These are phyloP conservation scores for Exobasidium cylindrosporum DNA, from an alignment of 1,284 basidiomycete genomes.

Conservation along the genomic window DNA sequence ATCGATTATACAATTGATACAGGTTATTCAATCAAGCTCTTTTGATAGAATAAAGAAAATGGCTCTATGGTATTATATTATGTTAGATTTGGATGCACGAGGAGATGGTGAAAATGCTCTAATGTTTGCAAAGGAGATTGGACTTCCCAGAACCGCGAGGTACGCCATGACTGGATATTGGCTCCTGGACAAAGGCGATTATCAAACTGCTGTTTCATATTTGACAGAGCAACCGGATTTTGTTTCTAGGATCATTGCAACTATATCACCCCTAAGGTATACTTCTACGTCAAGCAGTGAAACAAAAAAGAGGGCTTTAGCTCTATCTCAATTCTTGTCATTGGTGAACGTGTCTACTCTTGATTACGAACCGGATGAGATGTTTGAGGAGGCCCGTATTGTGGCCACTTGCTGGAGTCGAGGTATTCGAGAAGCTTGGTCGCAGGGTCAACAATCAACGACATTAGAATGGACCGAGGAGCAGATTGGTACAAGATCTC, in stretches of 20 bases:
- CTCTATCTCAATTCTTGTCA: background rate
- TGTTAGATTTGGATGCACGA: background rate
- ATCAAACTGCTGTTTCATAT: conserved; percentile 15
- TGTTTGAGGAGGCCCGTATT: background rate
- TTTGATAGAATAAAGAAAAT: conserved; percentile 8
- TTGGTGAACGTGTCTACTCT: background rate
- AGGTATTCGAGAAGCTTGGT: background rate
- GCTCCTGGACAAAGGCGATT: conserved; percentile 33
- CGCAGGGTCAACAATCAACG: background rate
- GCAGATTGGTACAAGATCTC: background rate
- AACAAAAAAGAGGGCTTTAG: background rate
- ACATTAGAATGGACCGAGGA: background rate
- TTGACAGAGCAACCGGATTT: conserved; percentile 3
- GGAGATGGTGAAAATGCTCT: conserved; percentile 15
- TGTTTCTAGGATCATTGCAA: background rate
- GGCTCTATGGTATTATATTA: background rate
- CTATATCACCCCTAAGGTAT: background rate
- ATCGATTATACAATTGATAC: conserved; percentile 26
- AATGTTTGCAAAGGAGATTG: conserved; percentile 28
- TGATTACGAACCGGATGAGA: background rate
- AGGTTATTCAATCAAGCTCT: conserved; percentile 13
- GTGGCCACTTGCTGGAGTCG: background rate
- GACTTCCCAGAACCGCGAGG: conserved; percentile 28
- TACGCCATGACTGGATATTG: conserved; percentile 39
- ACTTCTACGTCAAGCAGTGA: background rate